Evolutionary conservation across 805 yeast genomes (phyloP).

Genomic region (Cyberlindnera maritima): DNA sequence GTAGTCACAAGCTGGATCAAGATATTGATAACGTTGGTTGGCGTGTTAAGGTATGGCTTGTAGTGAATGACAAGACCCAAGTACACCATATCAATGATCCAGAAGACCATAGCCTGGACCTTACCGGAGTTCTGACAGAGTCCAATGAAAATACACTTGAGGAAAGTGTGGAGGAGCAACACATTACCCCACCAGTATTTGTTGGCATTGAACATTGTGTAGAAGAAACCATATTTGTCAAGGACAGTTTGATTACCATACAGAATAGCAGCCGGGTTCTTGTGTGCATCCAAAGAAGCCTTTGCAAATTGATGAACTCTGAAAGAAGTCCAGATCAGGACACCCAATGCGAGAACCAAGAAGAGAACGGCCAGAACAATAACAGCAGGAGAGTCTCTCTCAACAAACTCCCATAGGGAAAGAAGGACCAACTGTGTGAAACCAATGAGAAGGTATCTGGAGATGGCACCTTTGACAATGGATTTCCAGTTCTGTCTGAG

Average conservation of each 20-base stretch:
- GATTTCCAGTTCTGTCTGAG: slow-evolving; percentile 55
- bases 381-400: slow-evolving; percentile 83
- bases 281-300: slow-evolving; percentile 53
- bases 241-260: slow-evolving; percentile 75
- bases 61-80: slow-evolving; percentile 58
- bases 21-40: slow-evolving; percentile 77
- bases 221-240: slow-evolving; percentile 82
- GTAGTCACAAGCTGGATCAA: slow-evolving; percentile 69
- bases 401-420: slow-evolving; percentile 84
- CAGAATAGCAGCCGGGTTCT: slow-evolving; percentile 83
- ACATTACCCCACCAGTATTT: slow-evolving; percentile 83
- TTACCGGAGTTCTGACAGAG: slow-evolving; percentile 80
- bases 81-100: slow-evolving; percentile 72
- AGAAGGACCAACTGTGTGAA: slow-evolving; percentile 77
- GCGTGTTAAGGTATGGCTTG: slow-evolving; percentile 77
- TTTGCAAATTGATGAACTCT: slow-evolving; percentile 64
- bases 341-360: slow-evolving; percentile 55
- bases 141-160: slow-evolving; percentile 72
- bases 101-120: slow-evolving; percentile 74
- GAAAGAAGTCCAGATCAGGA: slow-evolving; percentile 63
- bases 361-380: slow-evolving; percentile 76
- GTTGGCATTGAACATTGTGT: slow-evolving; percentile 81
- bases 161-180: slow-evolving; percentile 53
- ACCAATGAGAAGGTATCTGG: slow-evolving; percentile 80
- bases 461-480: slow-evolving; percentile 73